phyloP scores from a whole-genome alignment of 106 monocot genomes.

The Amphibolis antarctica region DNA sequence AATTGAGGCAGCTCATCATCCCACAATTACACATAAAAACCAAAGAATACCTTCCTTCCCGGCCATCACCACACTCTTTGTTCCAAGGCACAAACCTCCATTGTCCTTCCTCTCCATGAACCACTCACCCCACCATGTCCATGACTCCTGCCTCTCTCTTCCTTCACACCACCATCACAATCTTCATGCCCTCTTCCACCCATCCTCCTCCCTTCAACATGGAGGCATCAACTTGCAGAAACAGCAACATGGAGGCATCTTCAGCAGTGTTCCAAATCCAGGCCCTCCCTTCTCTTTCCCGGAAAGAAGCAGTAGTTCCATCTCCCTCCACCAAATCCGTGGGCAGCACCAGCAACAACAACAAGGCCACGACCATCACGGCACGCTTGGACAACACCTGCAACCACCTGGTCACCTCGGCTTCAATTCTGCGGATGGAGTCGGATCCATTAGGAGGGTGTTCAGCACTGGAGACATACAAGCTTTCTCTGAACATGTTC shows the following conservation, averaged over 20 bases:
- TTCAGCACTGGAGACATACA: constrained; percentile 1
- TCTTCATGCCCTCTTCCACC: too few relatives aligned
- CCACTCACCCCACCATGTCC: background rate
- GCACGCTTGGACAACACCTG: too few relatives aligned
- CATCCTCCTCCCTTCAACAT: too few relatives aligned
- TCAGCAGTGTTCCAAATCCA: background rate
- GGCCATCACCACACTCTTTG: background rate
- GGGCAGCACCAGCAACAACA: background rate
- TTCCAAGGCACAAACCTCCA: background rate
- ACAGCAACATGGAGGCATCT: background rate
- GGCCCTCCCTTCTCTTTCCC: background rate
- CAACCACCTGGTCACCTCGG: too few relatives aligned
- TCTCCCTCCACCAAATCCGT: background rate
- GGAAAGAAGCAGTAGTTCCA: background rate
- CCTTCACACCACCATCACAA: background rate
- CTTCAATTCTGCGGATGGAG: background rate
- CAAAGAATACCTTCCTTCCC: background rate
- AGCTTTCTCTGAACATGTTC: background rate
- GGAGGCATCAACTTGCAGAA: background rate
- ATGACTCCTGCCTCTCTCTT: background rate
- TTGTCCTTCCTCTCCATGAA: background rate
- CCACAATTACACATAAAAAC: background rate
- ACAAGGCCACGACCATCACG: too few relatives aligned
- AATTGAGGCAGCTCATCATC: background rate
- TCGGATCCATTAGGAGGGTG: constrained; percentile 1